A percentile compares a stretch with the other conserved stretches of the same genome.
Evolutionary conservation across 352 stramenopile species (phyloP).

Genomic region (Phytopythium helicoides): DNA sequence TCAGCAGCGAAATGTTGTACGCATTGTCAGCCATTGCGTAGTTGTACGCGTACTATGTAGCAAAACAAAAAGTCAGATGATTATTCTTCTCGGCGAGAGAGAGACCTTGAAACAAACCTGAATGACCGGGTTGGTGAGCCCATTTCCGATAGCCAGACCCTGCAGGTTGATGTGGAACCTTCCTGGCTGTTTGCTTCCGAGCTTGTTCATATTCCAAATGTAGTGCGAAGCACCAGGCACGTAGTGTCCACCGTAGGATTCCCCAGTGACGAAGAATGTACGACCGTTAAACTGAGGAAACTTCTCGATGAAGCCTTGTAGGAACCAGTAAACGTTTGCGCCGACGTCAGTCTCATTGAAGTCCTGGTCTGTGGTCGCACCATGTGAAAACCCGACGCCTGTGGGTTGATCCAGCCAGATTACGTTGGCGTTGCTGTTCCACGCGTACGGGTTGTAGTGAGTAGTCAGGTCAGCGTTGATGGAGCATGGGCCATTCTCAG

Average conservation of each 20-base stretch:
- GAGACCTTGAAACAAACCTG: no score
- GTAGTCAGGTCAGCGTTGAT: constrained; percentile 45
- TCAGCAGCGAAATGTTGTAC: constrained; percentile 68
- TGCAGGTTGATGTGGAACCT: constrained; percentile 38
- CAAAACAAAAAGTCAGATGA: no score
- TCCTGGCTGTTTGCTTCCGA: constrained; percentile 15
- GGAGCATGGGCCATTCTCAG: constrained; percentile 63
- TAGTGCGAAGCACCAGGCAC: constrained; percentile 53
- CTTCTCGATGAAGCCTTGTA: constrained; percentile 57
- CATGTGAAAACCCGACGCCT: constrained; percentile 66
- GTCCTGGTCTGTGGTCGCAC: constrained; percentile 32
- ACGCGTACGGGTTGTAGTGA: constrained; percentile 49
- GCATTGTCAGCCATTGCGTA: constrained; percentile 68
- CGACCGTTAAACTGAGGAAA: constrained; percentile 43
- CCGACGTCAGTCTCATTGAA: constrained; percentile 42
- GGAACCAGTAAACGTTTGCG: constrained; percentile 68
- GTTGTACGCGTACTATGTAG: constrained; percentile 62
- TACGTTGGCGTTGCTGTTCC: constrained; percentile 67
- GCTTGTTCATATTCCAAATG: constrained; percentile 47
- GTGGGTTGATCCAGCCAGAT: constrained; percentile 75
- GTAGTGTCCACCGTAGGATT: constrained; percentile 72
- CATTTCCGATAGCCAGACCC: constrained; percentile 74
- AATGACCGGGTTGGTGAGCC: constrained; percentile 55
- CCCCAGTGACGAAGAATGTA: constrained; percentile 59
- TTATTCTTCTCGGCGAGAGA: no score